Conservation (phyloP, 1,284 basidiomycete genomes). For the Peniophora sp. region DNA sequence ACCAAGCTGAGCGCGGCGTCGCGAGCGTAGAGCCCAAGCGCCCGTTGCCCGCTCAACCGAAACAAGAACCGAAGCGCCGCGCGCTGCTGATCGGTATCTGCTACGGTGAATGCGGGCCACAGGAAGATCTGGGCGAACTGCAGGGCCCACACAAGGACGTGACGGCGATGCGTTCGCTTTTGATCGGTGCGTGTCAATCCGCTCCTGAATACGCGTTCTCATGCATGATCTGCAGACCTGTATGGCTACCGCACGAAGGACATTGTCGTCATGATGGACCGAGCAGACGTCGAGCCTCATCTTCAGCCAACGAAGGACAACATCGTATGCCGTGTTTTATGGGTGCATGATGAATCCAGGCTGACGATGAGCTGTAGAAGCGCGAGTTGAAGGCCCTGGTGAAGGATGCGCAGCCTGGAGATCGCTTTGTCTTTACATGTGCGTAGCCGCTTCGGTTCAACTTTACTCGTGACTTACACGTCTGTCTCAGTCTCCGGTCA, state of each 20-base stretch:
- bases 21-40: no score
- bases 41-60: not conserved
- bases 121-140: conserved; percentile 2
- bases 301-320: conserved; percentile 7
- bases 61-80: conserved; percentile 2
- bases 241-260: conserved; percentile 19
- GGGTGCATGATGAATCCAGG: not conserved
- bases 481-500: conserved; percentile 25
- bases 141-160: conserved; percentile 10
- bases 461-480: not conserved
- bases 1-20: no score
- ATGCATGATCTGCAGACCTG: conserved; percentile 10
- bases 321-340: conserved; percentile 5
- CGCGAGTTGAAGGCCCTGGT: conserved; percentile 23
- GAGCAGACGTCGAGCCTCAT: not conserved
- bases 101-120: not conserved
- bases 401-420: conserved; percentile 19
- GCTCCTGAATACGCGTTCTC: not conserved
- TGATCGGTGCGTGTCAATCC: conserved; percentile 6
- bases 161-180: conserved; percentile 3
- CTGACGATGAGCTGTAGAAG: conserved; percentile 15
- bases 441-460: conserved; percentile 1
- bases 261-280: conserved; percentile 24
- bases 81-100: conserved; percentile 9
- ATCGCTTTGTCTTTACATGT: conserved; percentile 34